Conservation (phyloP, 305 asterid genomes). For the Ajuga reptans region DNA sequence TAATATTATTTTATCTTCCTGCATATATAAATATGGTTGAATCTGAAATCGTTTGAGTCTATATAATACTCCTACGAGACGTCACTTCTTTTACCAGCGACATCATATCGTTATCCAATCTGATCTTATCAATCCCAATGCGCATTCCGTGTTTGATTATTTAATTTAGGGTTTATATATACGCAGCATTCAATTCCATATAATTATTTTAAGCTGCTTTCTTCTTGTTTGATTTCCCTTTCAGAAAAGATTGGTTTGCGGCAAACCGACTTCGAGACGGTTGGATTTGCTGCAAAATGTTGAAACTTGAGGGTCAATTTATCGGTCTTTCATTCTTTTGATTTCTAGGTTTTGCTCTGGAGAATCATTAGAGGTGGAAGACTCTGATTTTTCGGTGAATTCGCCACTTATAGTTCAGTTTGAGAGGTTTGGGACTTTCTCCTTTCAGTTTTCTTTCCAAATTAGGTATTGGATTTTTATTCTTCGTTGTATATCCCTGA, state of each 20-base stretch:
- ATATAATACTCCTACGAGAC: not conserved
- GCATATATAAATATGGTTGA: not conserved
- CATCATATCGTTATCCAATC: conserved; percentile 24
- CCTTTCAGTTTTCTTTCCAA: not conserved
- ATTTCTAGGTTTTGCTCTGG: conserved; percentile 13
- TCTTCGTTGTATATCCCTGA: not conserved
- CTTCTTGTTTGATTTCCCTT: conserved; percentile 10
- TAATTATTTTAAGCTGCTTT: not conserved
- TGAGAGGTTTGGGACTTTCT: conserved; percentile 17
- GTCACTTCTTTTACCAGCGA: conserved; percentile 20
- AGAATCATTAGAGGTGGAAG: not conserved
- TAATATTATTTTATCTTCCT: not conserved
- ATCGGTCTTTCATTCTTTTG: not conserved
- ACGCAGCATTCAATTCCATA: conserved; percentile 9
- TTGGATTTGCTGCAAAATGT: not conserved
- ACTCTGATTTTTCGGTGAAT: conserved; percentile 9
- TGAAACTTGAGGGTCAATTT: conserved; percentile 18
- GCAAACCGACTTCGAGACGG: conserved; percentile 5
- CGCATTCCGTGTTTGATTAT: conserved; percentile 9
- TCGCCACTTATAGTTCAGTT: not conserved
- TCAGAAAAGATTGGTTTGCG: conserved; percentile 13
- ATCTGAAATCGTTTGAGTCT: not conserved
- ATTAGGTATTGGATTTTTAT: conserved; percentile 9
- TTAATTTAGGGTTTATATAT: not conserved
- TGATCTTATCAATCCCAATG: conserved; percentile 24